Percentiles rank a stretch among this genome's conserved stretches.
phyloP scores from a whole-genome alignment of 2,329 filamentous ascomycete species.

The Phaeoacremonium minimum region DNA sequence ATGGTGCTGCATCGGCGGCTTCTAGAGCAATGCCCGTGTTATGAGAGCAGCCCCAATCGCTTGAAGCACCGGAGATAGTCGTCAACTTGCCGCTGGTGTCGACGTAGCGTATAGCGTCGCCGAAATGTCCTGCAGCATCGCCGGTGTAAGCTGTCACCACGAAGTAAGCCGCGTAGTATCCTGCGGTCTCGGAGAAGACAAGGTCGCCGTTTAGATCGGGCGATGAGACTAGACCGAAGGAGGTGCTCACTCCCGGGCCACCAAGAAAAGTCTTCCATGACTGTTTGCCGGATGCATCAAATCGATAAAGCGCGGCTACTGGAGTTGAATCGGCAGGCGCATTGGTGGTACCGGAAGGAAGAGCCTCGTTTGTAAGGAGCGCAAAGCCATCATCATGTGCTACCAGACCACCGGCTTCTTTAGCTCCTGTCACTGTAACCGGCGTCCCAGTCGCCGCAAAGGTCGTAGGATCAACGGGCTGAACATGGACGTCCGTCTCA shows the following conservation, averaged over 20 bases:
- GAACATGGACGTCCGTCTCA: constrained; percentile 51
- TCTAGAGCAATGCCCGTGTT: constrained; percentile 63
- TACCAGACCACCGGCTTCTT: constrained; percentile 57
- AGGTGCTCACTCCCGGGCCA: constrained; percentile 46
- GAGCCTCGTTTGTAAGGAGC: constrained; percentile 53
- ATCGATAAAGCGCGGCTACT: constrained; percentile 55
- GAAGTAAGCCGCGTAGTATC: constrained; percentile 58
- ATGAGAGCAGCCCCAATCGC: constrained; percentile 58
- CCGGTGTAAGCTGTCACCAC: constrained; percentile 56
- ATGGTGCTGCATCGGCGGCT: constrained; percentile 52
- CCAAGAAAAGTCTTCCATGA: constrained; percentile 57
- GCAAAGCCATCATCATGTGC: constrained; percentile 61
- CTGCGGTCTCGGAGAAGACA: constrained; percentile 50
- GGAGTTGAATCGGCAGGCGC: constrained; percentile 42
- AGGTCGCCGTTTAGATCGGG: constrained; percentile 61
- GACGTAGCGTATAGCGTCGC: constrained; percentile 42
- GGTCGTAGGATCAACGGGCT: constrained; percentile 48
- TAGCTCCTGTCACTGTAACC: constrained; percentile 46
- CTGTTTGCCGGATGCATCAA: constrained; percentile 43
- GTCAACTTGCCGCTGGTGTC: constrained; percentile 45
- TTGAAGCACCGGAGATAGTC: constrained; percentile 46
- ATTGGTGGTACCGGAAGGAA: constrained; percentile 43
- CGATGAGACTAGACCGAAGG: constrained; percentile 41
- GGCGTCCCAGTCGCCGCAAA: constrained; percentile 48
- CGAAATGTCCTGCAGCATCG: constrained; percentile 49